Conservation (phyloP, 2,329 filamentous ascomycete species). For the Aspergillus sp. region DNA sequence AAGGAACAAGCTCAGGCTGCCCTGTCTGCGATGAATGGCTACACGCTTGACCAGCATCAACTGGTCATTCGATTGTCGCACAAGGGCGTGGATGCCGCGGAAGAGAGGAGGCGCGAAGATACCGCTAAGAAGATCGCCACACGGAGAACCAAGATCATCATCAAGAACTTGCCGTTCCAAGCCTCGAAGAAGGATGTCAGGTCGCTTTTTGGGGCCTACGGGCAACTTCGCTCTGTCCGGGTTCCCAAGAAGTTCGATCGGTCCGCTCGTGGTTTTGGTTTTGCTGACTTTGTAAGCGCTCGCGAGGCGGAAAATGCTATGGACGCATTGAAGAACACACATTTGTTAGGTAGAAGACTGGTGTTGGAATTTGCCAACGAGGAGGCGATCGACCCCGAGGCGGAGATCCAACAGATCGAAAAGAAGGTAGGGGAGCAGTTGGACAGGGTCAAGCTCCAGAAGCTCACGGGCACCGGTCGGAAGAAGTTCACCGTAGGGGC, state of each 20-base stretch:
- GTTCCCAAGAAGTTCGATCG: slow-evolving; percentile 93
- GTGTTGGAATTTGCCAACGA: slow-evolving; percentile 88
- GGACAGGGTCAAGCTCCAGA: slow-evolving; percentile 83
- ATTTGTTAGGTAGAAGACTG: slow-evolving; percentile 81
- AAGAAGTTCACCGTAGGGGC: slow-evolving; percentile 81
- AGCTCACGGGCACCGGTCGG: slow-evolving; percentile 72
- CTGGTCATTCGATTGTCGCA: slow-evolving; percentile 81
- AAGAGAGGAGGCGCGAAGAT: slow-evolving; percentile 77
- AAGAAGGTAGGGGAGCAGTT: slow-evolving; percentile 87
- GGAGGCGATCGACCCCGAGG: slow-evolving; percentile 84
- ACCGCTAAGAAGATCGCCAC: slow-evolving; percentile 70
- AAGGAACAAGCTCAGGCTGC: slow-evolving; percentile 74
- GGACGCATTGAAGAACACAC: slow-evolving; percentile 83
- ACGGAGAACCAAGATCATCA: slow-evolving; percentile 82
- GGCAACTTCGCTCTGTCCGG: slow-evolving; percentile 83
- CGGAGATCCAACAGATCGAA: slow-evolving; percentile 94
- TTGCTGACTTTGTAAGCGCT: slow-evolving; percentile 88
- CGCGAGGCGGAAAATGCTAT: slow-evolving; percentile 87
- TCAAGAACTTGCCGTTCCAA: slow-evolving; percentile 98
- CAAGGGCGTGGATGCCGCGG: slow-evolving; percentile 77
- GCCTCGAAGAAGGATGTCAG: slow-evolving; percentile 87
- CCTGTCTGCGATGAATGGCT: slow-evolving; percentile 77
- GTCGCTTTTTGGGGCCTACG: slow-evolving; percentile 79
- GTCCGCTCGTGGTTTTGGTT: slow-evolving; percentile 85
- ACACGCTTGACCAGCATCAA: slow-evolving; percentile 78